Base-by-base conservation (phyloP, 441 rosid species). In the Euphorbia corollata region DNA sequence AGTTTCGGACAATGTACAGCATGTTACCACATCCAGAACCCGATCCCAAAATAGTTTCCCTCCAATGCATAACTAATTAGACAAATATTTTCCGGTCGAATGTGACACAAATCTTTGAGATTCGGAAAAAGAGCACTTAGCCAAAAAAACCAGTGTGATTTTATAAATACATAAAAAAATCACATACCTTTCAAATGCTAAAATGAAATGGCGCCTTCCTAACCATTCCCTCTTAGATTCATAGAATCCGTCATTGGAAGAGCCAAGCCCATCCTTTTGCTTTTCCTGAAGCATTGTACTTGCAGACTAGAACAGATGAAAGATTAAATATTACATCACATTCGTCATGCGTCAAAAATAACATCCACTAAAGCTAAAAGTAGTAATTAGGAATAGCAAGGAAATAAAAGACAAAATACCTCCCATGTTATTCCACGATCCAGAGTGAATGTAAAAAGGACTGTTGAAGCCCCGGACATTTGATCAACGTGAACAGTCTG, bases 201-300 rank as follows among this genome's bases (percentile, higher is more conserved):
- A 86, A 80, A 91, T 80, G 72, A 86, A 85, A 81, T 94, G 99
- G 24, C 91, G 96, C 64, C 79, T 85, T 76, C 99, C 98, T 77
- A 94, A 77, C 99, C 98, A 94, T 77, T 94, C 98, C 76, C 98
- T 88, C 77, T 82, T 91, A 69, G 99, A 94, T 81, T 94, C 98
- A 80, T 83, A 94, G 73, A 94, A 94, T 59, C 99, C 98, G 74
- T 91, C 99, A 80, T 47, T 78, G 16, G 86, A 77, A 38, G 97
- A 91, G 75, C 88, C 86, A 74, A 85, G 84, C 48, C 96, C 92
- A 71, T 89, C 97, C 78, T 82, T 85, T 77, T 82, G 88, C 86
- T 88, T 89, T 73, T 80, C 97, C 47, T 85, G 85, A 24, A 89
- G 91, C 83, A 88, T 80, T 30, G 81, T 73, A 78, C 85, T 91